Evolutionary conservation across 768 basidiomycete genomes (phyloP), one percentile per base, ranked within the genome.

Genomic region (Trametopsis cervina): DNA sequence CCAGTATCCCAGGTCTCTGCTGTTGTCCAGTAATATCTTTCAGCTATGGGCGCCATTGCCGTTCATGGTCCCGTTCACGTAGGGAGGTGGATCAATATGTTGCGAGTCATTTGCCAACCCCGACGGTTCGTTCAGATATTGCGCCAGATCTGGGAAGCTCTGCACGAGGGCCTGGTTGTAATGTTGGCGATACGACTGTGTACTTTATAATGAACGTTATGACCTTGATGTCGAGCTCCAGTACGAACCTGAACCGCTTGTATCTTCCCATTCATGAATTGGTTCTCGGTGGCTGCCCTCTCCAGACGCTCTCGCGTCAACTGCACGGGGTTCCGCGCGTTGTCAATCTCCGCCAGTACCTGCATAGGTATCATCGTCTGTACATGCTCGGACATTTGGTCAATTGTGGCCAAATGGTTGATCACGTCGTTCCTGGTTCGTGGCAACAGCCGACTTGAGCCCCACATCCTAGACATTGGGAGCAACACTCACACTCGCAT

Each of bases 231-330:
- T 20, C 20, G 26, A 29, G 25, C 23, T 40, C 9, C 39, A 15
- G 7, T 9, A 40, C 6, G 27, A 50, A 88, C 87, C 46, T 80
- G 76, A 22, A 92, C 76, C 1, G 88, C 89, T 39, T 76, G 73
- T 33, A 92, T 86, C 60, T 91, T 90, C 23, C 86, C 89, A 58
- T 91, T 89, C 84, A 89, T 88, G 54, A 89, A 91, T 59, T 90
- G 89, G 60, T 92, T 92, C 67, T 92, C 90, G 2, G 86, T 85
- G 24, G 89, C 87, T 0, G 87, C 80, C 45, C 88, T 75, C 66
- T 92, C 89, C 12, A 92, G 64, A 43, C 85, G 74, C 49, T 90
- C 88, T 54, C 80, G 78, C 15, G 89, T 89, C 44, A 89, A 70
- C 59, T 82, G 80, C 81, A 87, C 82, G 3, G 89, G 89, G 60